These are phyloP conservation scores for Adansonia rubrostipa DNA, from an alignment of 441 rosid species.

Conservation along the genomic window DNA sequence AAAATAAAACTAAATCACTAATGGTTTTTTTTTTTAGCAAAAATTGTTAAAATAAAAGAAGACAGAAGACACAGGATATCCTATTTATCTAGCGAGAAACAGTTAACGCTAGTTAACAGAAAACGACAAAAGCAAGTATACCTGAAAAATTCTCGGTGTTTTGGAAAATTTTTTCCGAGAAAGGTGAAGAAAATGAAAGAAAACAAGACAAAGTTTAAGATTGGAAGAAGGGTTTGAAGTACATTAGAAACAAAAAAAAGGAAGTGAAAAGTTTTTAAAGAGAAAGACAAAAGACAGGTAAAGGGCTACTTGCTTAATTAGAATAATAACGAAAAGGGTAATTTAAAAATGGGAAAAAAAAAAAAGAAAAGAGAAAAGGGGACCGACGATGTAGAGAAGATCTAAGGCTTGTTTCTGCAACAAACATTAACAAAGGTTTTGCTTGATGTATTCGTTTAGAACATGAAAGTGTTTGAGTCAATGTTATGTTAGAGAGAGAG, in stretches of 20 bases:
- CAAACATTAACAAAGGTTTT: not conserved
- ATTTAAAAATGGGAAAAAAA: not conserved
- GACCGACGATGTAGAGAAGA: not conserved
- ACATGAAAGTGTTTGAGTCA: conserved; percentile 8
- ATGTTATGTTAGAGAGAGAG: not conserved
- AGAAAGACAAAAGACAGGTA: not conserved
- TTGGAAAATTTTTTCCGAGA: not conserved
- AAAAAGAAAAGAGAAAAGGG: not conserved
- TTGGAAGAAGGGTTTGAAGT: not conserved
- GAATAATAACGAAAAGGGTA: not conserved
- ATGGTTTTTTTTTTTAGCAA: not conserved
- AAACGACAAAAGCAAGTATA: conserved; percentile 11
- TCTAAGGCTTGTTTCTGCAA: not conserved
- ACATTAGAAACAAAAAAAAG: not conserved
- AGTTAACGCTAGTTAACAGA: conserved; percentile 8
- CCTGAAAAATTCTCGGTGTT: not conserved
- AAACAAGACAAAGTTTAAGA: not conserved
- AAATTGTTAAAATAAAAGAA: not conserved
- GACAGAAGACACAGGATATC: not conserved
- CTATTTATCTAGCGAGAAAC: not conserved
- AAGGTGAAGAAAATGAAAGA: conserved; percentile 13
- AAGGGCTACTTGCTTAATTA: too few species aligned
- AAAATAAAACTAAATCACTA: not conserved
- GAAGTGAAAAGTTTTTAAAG: not conserved
- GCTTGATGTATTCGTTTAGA: too few species aligned